Evolutionary conservation across 2,329 filamentous ascomycete genomes (phyloP), one percentile per base, ranked within the genome.

Genomic region (Achaetomium macrosporum): DNA sequence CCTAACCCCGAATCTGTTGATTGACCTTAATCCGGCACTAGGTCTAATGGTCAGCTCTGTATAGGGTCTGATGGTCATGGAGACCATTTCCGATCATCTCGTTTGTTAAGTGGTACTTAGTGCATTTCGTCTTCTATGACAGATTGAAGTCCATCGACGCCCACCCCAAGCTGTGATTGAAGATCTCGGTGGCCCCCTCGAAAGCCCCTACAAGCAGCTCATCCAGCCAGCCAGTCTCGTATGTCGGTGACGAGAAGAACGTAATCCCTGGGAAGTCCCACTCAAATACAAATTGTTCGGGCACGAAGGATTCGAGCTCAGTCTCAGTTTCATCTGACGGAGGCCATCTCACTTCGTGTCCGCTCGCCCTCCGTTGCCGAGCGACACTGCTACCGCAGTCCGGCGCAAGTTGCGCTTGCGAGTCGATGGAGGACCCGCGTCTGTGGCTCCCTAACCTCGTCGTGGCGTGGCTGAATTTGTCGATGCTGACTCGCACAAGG

Each of bases 281-380:
- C 25, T 48, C 46, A n/a, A 48, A 48, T 2, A 48, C 46, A 33
- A 48, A 48, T 36, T 48, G 37, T 15, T 48, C 46, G 12, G 46
- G 46, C 25, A 48, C 46, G n/a, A 48, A 48, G 6, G 46, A 48
- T 16, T 48, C 46, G 5, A 48, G 46, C 12, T 48, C 46, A n/a
- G 36, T 33, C 15, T 42, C 25, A 16, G 2, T 19, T n/a, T 41
- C 37, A n/a, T 42, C 37, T 7, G 17, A 6, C 5, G 25, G 25
- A 10, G 45, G 15, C 45, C 45, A 47, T 17, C 10, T 25, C n/a
- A 17, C 43, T 29, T 47, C 44, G 2, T 47, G 2, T 9, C 13
- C 20, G 20, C 15, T 31, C n/a, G n/a, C 36, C 35, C 36, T 10
- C n/a, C 44, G 15, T 17, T 40, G 13, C 11, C 16, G 44, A 20